Percentiles rank a stretch among this genome's conserved stretches.
These are phyloP conservation scores for Plectosphaerella cucumerina DNA, from an alignment of 2,329 filamentous ascomycete genomes.

Conservation along the genomic window DNA sequence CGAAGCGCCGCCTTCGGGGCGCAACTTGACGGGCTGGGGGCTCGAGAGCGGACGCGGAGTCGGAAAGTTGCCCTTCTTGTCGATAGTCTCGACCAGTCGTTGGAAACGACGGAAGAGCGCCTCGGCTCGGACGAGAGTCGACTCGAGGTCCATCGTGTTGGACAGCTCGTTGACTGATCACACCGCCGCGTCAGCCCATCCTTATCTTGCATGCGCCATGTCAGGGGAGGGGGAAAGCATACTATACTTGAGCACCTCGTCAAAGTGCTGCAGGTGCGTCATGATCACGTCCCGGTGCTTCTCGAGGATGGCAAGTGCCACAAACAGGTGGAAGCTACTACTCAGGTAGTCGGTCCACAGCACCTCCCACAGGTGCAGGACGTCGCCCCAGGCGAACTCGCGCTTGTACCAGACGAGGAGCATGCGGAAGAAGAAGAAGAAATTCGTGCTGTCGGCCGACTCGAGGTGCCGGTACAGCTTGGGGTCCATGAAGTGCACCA, in stretches of 20 bases:
- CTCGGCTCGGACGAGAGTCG: slow-evolving; percentile 83
- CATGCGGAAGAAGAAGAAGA: slow-evolving; percentile 99
- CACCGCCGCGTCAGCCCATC: not conserved
- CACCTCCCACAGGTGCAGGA: slow-evolving; percentile 84
- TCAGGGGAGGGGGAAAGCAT: slow-evolving; percentile 28
- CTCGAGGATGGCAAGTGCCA: slow-evolving; percentile 90
- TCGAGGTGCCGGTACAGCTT: slow-evolving; percentile 88
- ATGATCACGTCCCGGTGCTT: slow-evolving; percentile 97
- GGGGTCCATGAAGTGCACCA: slow-evolving; percentile 95
- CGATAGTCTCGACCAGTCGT: slow-evolving; percentile 82
- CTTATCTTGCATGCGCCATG: too few species aligned
- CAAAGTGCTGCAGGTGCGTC: slow-evolving; percentile 88
- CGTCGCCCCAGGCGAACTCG: slow-evolving; percentile 86
- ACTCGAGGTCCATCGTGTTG: slow-evolving; percentile 84
- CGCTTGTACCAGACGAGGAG: slow-evolving; percentile 98
- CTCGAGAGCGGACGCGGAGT: slow-evolving; percentile 30
- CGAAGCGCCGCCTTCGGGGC: slow-evolving; percentile 5
- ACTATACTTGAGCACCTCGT: slow-evolving; percentile 96
- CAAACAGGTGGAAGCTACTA: slow-evolving; percentile 89
- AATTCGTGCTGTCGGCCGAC: slow-evolving; percentile 91
- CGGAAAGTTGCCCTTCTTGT: slow-evolving; percentile 87
- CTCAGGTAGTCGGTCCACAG: slow-evolving; percentile 91
- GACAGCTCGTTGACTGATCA: slow-evolving; percentile 85
- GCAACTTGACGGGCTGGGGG: slow-evolving; percentile 10
- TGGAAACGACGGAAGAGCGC: slow-evolving; percentile 84